Conservation (phyloP, 2,329 filamentous ascomycete genomes). For the Fusarium tuaranense region DNA sequence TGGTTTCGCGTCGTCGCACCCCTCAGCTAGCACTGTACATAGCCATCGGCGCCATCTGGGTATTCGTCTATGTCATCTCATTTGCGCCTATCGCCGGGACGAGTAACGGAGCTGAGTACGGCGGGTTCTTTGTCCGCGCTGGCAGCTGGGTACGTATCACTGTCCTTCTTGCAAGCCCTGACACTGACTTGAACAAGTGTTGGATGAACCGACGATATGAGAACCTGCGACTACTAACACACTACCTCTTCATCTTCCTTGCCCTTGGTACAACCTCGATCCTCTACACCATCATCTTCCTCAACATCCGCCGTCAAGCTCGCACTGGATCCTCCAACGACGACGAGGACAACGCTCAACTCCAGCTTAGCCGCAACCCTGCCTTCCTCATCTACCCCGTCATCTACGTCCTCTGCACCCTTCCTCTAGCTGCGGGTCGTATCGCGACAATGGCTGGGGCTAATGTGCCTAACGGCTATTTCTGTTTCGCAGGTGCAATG, state of each 20-base stretch:
- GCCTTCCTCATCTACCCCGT: slow-evolving; percentile 75
- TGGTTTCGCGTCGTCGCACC: slow-evolving; percentile 67
- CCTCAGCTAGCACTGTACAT: slow-evolving; percentile 63
- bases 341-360: slow-evolving; percentile 22
- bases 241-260: slow-evolving; percentile 74
- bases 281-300: slow-evolving; percentile 57
- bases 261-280: slow-evolving; percentile 51
- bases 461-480: slow-evolving; percentile 64
- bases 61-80: slow-evolving; percentile 68
- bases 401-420: slow-evolving; percentile 77
- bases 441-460: slow-evolving; percentile 71
- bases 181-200: slow-evolving; percentile 57
- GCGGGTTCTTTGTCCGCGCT: slow-evolving; percentile 71
- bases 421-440: slow-evolving; percentile 73
- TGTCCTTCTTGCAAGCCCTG: rapidly evolving
- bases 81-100: slow-evolving; percentile 62
- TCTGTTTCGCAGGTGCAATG: slow-evolving; percentile 69
- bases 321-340: slow-evolving; percentile 12
- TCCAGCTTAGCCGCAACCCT: slow-evolving; percentile 53
- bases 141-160: slow-evolving; percentile 67
- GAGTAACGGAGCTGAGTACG: slow-evolving; percentile 53
- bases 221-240: slow-evolving; percentile 67
- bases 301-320: slow-evolving; percentile 50
- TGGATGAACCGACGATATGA: slow-evolving; percentile 71
- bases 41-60: slow-evolving; percentile 64